Percentiles rank a stretch among this genome's conserved stretches.
Evolutionary conservation across 768 basidiomycete genomes (phyloP).

Genomic region (Trametes villosa): DNA sequence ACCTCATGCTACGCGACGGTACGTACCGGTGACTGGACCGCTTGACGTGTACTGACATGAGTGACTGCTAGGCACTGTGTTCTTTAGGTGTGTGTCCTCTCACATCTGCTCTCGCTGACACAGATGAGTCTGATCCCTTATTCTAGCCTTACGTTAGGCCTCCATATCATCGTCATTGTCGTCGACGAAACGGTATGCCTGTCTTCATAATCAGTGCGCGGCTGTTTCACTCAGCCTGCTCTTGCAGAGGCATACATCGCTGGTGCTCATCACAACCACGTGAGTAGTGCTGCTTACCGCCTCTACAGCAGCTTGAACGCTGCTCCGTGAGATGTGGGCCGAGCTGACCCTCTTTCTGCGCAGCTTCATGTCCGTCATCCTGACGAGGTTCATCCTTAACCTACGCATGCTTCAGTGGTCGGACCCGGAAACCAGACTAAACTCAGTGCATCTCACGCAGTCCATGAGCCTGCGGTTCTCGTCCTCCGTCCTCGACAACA

Average conservation of each 20-base stretch:
- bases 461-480: conserved; percentile 3
- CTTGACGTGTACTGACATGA: neutral
- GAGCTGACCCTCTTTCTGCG: neutral
- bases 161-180: neutral
- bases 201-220: neutral
- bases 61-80: neutral
- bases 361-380: conserved; percentile 13
- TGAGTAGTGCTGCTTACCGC: neutral
- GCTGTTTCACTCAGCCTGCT: neutral
- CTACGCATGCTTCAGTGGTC: neutral
- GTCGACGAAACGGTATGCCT: neutral
- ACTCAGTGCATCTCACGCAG: neutral
- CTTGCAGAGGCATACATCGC: neutral
- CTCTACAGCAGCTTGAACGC: too few species aligned
- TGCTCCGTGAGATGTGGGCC: too few species aligned
- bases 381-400: conserved; percentile 17
- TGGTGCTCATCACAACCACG: neutral
- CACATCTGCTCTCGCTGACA: neutral
- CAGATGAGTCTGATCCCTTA: neutral
- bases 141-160: neutral
- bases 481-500: conserved; percentile 4
- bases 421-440: neutral
- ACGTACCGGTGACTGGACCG: neutral
- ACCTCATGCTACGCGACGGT: conserved; percentile 3
- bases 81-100: neutral